Conservation (phyloP, 2,329 filamentous ascomycete species). For the Penicillium sp. region DNA sequence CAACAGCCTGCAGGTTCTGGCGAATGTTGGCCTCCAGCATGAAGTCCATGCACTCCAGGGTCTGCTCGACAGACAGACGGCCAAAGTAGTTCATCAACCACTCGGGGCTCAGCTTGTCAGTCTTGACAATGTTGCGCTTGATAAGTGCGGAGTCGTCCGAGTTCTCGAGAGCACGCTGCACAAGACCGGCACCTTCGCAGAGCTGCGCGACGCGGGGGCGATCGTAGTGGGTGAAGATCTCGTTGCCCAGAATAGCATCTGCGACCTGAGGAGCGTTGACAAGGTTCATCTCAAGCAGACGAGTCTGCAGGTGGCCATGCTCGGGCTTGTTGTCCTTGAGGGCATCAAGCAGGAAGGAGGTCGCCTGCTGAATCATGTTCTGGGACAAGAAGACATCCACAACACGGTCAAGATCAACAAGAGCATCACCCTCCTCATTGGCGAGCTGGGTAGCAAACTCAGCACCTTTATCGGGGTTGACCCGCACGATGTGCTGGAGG, state of each 20-base stretch:
- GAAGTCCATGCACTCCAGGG: conserved; percentile 88
- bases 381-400: conserved; percentile 98
- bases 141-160: conserved; percentile 89
- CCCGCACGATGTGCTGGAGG: conserved; percentile 87
- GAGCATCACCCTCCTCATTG: conserved; percentile 82
- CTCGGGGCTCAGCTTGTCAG: conserved; percentile 85
- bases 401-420: conserved; percentile 92
- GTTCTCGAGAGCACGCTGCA: conserved; percentile 87
- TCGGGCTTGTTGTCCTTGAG: conserved; percentile 94
- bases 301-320: conserved; percentile 90
- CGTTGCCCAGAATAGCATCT: conserved; percentile 95
- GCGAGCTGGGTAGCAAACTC: conserved; percentile 94
- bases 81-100: conserved; percentile 94
- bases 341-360: conserved; percentile 95
- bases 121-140: conserved; percentile 85
- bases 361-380: conserved; percentile 96
- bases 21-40: conserved; percentile 98
- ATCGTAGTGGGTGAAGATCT: conserved; percentile 98
- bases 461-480: conserved; percentile 89
- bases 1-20: conserved; percentile 92
- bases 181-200: conserved; percentile 90
- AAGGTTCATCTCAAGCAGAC: conserved; percentile 96
- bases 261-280: conserved; percentile 96
- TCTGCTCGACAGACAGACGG: conserved; percentile 92
- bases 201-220: conserved; percentile 85